Conservation (phyloP, 495 filamentous ascomycete species). For the Hypoxylon intermedium region DNA sequence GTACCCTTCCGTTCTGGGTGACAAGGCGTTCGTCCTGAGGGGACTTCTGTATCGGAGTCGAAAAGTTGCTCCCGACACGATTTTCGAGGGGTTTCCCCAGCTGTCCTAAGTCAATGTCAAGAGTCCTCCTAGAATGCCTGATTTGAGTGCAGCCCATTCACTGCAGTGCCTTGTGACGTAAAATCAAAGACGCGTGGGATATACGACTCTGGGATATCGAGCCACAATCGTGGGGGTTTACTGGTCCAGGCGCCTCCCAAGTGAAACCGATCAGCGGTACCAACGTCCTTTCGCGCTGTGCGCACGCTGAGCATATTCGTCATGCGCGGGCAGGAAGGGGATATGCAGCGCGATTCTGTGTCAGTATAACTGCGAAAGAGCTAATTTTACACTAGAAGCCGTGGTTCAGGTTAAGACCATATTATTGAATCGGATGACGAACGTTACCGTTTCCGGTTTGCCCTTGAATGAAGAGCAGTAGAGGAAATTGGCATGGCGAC, state of each 20-base stretch:
- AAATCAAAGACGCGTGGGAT: slow-evolving; percentile 18
- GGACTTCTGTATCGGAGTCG: slow-evolving; percentile 49
- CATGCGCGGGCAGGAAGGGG: slow-evolving; percentile 49
- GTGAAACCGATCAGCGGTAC: too few relatives aligned
- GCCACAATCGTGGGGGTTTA: too few relatives aligned
- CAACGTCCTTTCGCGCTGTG: slow-evolving; percentile 46
- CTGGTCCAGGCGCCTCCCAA: too few relatives aligned
- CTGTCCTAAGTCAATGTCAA: slow-evolving; percentile 39
- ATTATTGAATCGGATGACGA: slow-evolving; percentile 34
- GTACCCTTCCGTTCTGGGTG: slow-evolving; percentile 29
- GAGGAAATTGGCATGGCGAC: too few relatives aligned
- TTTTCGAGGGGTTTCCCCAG: slow-evolving; percentile 56
- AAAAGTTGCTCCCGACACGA: slow-evolving; percentile 45
- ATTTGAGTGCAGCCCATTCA: slow-evolving; percentile 30
- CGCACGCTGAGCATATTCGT: slow-evolving; percentile 44
- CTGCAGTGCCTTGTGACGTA: slow-evolving; percentile 8
- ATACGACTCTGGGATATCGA: not conserved
- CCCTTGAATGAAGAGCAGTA: not conserved
- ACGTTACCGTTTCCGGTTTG: slow-evolving; percentile 5
- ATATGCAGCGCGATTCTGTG: slow-evolving; percentile 50
- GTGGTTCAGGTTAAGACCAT: slow-evolving; percentile 46
- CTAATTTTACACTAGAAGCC: slow-evolving; percentile 46
- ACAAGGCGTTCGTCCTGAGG: slow-evolving; percentile 57
- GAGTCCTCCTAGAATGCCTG: slow-evolving; percentile 26
- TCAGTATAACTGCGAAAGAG: slow-evolving; percentile 43